These are phyloP conservation scores for Teratosphaeria epicoccoides DNA, from an alignment of 2,329 filamentous ascomycete species.

Conservation along the genomic window DNA sequence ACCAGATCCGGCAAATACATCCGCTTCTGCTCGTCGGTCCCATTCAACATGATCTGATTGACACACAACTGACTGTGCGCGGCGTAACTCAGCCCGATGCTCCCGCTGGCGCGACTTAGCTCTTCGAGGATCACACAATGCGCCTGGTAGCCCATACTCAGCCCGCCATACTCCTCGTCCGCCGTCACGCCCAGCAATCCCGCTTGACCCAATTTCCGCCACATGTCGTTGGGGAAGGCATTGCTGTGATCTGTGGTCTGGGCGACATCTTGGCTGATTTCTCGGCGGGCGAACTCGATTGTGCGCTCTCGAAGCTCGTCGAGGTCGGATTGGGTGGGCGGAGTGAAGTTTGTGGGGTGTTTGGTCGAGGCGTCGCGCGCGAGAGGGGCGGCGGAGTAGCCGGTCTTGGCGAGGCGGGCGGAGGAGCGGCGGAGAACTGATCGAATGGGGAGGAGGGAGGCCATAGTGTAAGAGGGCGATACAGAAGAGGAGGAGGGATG, in stretches of 20 bases:
- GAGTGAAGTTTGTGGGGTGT: conserved; percentile 55
- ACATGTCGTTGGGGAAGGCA: conserved; percentile 82
- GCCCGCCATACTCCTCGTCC: conserved; percentile 79
- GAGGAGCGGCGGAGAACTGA: conserved; percentile 15
- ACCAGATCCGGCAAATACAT: conserved; percentile 73
- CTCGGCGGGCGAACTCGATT: conserved; percentile 76
- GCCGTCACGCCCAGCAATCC: conserved; percentile 87
- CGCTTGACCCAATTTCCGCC: conserved; percentile 84
- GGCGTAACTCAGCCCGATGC: conserved; percentile 79
- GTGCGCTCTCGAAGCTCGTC: conserved; percentile 72
- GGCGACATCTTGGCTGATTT: conserved; percentile 76
- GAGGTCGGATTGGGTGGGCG: conserved; percentile 63
- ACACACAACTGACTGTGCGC: conserved; percentile 94
- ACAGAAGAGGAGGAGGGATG: neutral
- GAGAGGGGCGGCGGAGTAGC: conserved; percentile 1
- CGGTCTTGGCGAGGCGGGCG: neutral
- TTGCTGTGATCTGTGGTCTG: conserved; percentile 74
- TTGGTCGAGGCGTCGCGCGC: conserved; percentile 51
- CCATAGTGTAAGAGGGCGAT: neutral
- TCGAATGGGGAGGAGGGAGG: conserved; percentile 9
- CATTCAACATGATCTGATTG: conserved; percentile 91
- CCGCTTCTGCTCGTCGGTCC: conserved; percentile 64
- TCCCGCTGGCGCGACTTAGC: conserved; percentile 71
- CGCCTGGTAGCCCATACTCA: conserved; percentile 91
- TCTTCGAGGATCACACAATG: conserved; percentile 96